These are phyloP conservation scores for Fusarium fujikuroi DNA, from an alignment of 2,329 filamentous ascomycete genomes.

Conservation along the genomic window DNA sequence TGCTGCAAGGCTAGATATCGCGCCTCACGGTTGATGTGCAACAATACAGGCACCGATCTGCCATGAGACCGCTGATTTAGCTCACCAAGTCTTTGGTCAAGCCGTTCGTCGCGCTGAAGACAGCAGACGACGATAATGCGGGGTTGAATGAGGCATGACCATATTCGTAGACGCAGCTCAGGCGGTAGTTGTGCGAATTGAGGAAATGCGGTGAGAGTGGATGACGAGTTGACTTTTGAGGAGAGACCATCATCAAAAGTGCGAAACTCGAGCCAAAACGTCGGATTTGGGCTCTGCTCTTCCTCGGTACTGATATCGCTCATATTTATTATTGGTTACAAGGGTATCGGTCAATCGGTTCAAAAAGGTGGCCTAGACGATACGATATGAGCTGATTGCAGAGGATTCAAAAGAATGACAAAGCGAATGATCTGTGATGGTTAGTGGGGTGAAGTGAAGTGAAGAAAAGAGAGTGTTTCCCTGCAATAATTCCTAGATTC, in stretches of 20 bases:
- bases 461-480: conserved; percentile 10
- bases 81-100: conserved; percentile 45
- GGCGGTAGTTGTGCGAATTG: conserved; percentile 55
- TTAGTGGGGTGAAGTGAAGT: conserved; percentile 14
- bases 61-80: conserved; percentile 43
- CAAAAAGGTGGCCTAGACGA: neutral
- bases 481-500: conserved; percentile 2
- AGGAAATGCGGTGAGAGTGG: conserved; percentile 44
- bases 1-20: conserved; percentile 54
- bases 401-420: neutral
- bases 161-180: conserved; percentile 61
- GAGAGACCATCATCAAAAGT: conserved; percentile 55
- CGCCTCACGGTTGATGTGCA: conserved; percentile 57
- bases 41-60: conserved; percentile 53
- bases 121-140: conserved; percentile 59
- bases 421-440: neutral
- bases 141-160: conserved; percentile 57
- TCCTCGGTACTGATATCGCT: conserved; percentile 36
- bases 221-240: conserved; percentile 9
- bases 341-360: conserved; percentile 10
- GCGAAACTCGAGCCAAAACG: conserved; percentile 60
- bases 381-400: neutral
- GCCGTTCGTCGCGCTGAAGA: conserved; percentile 48
- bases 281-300: conserved; percentile 43
- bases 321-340: conserved; percentile 23